Base-by-base conservation (phyloP, 2,329 filamentous ascomycete genomes). In the Chaetomiaceae sp. region DNA sequence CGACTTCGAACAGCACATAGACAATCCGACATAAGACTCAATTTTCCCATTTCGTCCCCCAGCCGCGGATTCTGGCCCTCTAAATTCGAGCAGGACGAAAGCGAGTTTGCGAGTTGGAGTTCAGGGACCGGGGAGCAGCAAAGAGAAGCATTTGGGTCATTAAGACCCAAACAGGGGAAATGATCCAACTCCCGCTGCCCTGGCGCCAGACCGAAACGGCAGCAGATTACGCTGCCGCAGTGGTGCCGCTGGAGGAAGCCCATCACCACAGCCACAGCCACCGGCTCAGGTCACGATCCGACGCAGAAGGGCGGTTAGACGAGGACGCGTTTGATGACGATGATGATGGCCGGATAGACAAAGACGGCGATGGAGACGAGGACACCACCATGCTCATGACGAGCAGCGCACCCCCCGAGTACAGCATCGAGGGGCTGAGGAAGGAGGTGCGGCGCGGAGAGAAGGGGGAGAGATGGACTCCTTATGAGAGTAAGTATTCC, bases 401-500 rank as follows among this genome's bases (percentile, higher is more conserved):
- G 68, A 70, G 70, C 43, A 73, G 14, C 19, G 37, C 71, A 2
- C 73, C 37, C 2, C 35, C 72, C 53, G 78, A 79, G 61, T 82
- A 86, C 61, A 89, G 83, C 35, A 72, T 92, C 48, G 85, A 89
- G 58, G 78, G 78, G 5, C 69, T 92, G 54, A 77, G 84, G 58
- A 79, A 78, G 51, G 86, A 89, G 61, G 79, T 89, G 50, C 69
- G 77, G 47, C 76, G 80, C 55, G 75, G 76, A 5, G 81, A 83
- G 51, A 61, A 78, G 50, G 76, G 77, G n/a, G 73, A 76, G 59
- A 81, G 44, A 27, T 63, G 85, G 71, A 82, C 82, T 3, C 77
- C 81, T 44, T 92, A 92, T 71, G 88, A 92, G 68, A 79, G 87
- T 89, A 74, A 71, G 86, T 75, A 1, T 33, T 19, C 13, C 16